These are phyloP conservation scores for Cordyceps pruinosa DNA, from an alignment of 2,329 filamentous ascomycete genomes.

Conservation along the genomic window DNA sequence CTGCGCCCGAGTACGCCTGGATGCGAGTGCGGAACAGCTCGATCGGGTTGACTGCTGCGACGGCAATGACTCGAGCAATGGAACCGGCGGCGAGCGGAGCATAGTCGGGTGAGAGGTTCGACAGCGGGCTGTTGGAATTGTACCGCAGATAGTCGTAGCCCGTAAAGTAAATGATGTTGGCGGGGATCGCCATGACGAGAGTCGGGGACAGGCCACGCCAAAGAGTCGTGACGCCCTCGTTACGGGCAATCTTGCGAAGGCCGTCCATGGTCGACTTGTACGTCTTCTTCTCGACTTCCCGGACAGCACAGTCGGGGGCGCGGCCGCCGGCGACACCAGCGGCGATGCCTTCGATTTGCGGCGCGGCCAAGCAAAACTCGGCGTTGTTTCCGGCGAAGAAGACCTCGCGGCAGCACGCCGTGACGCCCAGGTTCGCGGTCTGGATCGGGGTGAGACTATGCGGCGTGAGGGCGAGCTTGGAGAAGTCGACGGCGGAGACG, in stretches of 20 bases:
- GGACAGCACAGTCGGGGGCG: conserved; percentile 73
- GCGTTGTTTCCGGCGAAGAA: conserved; percentile 89
- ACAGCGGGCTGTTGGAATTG: conserved; percentile 65
- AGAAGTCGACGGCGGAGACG: conserved; percentile 44
- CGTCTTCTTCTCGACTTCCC: conserved; percentile 74
- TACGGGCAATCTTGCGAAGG: conserved; percentile 85
- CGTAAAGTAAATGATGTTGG: conserved; percentile 97
- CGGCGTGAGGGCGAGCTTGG: conserved; percentile 49
- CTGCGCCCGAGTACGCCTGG: conserved; percentile 63
- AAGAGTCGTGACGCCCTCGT: conserved; percentile 78
- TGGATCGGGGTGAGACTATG: conserved; percentile 62
- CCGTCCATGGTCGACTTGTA: conserved; percentile 91
- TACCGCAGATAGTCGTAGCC: conserved; percentile 92
- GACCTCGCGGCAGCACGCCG: conserved; percentile 90
- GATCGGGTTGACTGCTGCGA: conserved; percentile 77
- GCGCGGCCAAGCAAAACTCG: conserved; percentile 71
- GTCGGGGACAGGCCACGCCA: conserved; percentile 96
- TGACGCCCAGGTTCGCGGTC: conserved; percentile 76
- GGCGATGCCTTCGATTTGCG: conserved; percentile 41
- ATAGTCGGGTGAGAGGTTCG: conserved; percentile 57
- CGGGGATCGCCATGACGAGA: conserved; percentile 85
- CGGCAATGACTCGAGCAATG: conserved; percentile 70
- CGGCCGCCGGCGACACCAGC: conserved; percentile 42
- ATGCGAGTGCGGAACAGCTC: conserved; percentile 92
- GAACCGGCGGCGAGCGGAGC: conserved; percentile 76